Percentiles rank a stretch among this genome's conserved stretches.
Conservation (phyloP, 805 yeast species). For the Candida pseudofarinosa region DNA sequence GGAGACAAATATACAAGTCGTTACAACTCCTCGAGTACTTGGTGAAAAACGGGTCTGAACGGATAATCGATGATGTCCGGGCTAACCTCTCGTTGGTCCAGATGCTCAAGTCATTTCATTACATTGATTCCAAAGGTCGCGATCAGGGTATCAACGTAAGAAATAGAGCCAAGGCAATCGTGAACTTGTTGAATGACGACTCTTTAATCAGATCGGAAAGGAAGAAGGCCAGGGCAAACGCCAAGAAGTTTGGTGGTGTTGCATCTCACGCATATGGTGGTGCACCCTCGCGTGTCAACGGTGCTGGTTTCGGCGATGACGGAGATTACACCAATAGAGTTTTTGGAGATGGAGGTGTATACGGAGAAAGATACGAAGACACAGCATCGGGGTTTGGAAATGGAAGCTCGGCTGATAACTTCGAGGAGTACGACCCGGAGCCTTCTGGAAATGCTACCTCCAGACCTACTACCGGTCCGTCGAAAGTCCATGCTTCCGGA, state of each 20-base stretch:
- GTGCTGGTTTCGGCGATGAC: constrained; percentile 34
- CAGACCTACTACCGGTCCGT: constrained; percentile 34
- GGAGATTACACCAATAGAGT: constrained; percentile 52
- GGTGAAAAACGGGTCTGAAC: constrained; percentile 87
- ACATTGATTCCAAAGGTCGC: constrained; percentile 86
- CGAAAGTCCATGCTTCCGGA: constrained; percentile 28
- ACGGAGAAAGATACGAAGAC: constrained; percentile 62
- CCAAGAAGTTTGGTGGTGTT: constrained; percentile 79
- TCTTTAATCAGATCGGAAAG: constrained; percentile 74
- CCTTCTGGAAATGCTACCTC: constrained; percentile 18
- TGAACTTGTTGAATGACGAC: constrained; percentile 72
- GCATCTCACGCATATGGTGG: constrained; percentile 54
- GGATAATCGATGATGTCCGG: constrained; percentile 92
- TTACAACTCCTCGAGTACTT: constrained; percentile 88
- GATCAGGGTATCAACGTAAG: constrained; percentile 97
- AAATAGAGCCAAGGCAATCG: constrained; percentile 77
- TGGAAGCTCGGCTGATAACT: constrained; percentile 35
- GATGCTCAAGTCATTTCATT: constrained; percentile 90
- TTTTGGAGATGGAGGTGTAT: constrained; percentile 70
- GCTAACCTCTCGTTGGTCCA: constrained; percentile 75
- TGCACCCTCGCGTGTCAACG: constrained; percentile 32
- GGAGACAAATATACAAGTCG: constrained; percentile 97
- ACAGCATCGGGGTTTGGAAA: constrained; percentile 42
- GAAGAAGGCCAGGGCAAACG: constrained; percentile 82
- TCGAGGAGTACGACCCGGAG: constrained; percentile 60